Conservation (phyloP, 495 filamentous ascomycete species). For the Penicillium desertorum region DNA sequence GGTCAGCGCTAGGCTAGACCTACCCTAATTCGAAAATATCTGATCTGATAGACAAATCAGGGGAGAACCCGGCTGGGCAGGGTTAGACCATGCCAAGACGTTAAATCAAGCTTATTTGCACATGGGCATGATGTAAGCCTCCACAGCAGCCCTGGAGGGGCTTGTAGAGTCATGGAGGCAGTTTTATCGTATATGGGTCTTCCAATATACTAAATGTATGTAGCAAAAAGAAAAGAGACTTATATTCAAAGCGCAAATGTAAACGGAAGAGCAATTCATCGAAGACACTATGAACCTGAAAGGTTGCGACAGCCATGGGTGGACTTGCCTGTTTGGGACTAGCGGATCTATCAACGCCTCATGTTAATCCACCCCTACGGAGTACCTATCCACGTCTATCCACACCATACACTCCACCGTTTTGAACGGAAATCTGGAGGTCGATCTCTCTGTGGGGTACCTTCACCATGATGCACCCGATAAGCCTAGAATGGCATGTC, state of each 20-base stretch:
- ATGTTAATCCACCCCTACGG: background rate
- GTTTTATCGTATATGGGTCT: too few species aligned
- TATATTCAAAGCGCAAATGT: background rate
- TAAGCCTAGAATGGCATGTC: conserved; percentile 20
- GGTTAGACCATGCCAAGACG: conserved; percentile 1
- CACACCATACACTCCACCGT: background rate
- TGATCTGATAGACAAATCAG: conserved; percentile 1
- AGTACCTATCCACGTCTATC: background rate
- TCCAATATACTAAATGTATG: too few species aligned
- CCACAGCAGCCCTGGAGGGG: too few species aligned
- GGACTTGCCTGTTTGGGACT: conserved; percentile 26
- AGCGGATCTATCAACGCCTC: conserved; percentile 1
- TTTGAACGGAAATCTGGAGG: conserved; percentile 18
- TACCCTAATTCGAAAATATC: conserved; percentile 11
- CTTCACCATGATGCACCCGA: background rate
- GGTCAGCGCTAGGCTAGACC: background rate
- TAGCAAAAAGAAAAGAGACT: background rate
- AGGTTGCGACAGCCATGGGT: conserved; percentile 4
- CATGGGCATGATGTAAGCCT: conserved; percentile 5
- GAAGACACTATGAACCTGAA: background rate
- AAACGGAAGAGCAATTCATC: background rate
- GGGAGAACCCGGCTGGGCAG: background rate
- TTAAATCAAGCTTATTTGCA: conserved; percentile 17
- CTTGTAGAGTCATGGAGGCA: too few species aligned
- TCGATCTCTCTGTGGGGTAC: conserved; percentile 12